Conservation (phyloP, 768 basidiomycete genomes). For the Dacryopinax primogenitus region DNA sequence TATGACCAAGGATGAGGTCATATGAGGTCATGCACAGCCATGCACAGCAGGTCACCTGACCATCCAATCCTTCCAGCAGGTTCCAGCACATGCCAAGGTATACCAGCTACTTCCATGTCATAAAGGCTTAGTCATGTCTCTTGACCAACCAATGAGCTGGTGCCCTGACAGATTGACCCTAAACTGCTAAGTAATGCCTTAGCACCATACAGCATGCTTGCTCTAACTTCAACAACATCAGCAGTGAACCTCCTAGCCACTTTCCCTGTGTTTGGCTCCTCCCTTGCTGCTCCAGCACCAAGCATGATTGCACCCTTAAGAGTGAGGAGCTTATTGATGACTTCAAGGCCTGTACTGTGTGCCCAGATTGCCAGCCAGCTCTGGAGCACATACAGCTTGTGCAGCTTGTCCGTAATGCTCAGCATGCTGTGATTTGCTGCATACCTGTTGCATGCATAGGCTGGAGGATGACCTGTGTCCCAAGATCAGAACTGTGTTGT, state of each 20-base stretch:
- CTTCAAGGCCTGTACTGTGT: conserved; percentile 75
- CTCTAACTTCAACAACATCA: neutral
- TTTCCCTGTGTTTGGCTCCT: conserved; percentile 4
- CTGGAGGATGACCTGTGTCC: conserved; percentile 58
- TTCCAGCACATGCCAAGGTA: too few species aligned
- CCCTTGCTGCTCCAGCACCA: conserved; percentile 44
- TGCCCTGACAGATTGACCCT: neutral
- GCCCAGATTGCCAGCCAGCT: conserved; percentile 67
- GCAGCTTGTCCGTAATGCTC: conserved; percentile 75
- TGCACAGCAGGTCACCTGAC: too few species aligned
- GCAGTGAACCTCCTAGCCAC: neutral
- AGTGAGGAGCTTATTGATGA: conserved; percentile 75
- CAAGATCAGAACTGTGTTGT: conserved; percentile 67
- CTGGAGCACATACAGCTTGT: conserved; percentile 68
- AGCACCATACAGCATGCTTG: neutral
- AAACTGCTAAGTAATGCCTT: neutral
- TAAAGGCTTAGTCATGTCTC: too few species aligned
- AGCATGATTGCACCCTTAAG: conserved; percentile 78
- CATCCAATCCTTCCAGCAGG: too few species aligned
- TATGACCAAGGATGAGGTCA: too few species aligned
- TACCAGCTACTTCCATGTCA: too few species aligned
- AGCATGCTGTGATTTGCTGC: conserved; percentile 75
- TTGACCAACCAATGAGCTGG: too few species aligned
- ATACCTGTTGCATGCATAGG: conserved; percentile 76
- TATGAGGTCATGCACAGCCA: too few species aligned